phyloP scores from a whole-genome alignment of 1,284 basidiomycete genomes.

The Heterobasidion occidentale region DNA sequence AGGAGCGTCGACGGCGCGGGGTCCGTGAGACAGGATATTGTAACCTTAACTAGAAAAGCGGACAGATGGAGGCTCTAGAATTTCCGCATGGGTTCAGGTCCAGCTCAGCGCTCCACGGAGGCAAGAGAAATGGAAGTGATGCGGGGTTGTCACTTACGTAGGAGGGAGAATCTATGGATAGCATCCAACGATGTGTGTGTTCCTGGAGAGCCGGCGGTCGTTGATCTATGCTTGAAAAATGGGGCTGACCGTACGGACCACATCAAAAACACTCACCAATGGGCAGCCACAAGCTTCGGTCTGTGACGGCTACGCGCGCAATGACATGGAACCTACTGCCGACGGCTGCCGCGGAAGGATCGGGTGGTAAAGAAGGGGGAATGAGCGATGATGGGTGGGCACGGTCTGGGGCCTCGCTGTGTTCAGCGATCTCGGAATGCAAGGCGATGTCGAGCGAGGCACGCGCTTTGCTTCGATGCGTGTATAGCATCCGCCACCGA shows the following conservation, averaged over 20 bases:
- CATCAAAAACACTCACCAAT: slow-evolving; percentile 31
- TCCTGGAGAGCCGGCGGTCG: slow-evolving; percentile 24
- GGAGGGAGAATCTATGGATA: slow-evolving; percentile 58
- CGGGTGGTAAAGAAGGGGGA: not conserved
- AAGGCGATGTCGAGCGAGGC: slow-evolving; percentile 23
- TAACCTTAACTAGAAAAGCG: slow-evolving; percentile 41
- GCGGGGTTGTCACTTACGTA: slow-evolving; percentile 40
- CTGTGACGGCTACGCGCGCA: slow-evolving; percentile 53
- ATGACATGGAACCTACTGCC: slow-evolving; percentile 57
- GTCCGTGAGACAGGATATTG: slow-evolving; percentile 37
- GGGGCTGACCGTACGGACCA: not conserved
- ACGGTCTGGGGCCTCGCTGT: not conserved
- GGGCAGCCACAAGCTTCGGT: slow-evolving; percentile 56
- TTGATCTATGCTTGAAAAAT: slow-evolving; percentile 22
- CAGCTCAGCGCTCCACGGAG: not conserved
- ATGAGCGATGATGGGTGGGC: not conserved
- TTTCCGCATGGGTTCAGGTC: not conserved
- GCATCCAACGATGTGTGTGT: slow-evolving; percentile 65
- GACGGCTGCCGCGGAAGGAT: slow-evolving; percentile 11
- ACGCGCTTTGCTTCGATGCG: slow-evolving; percentile 36
- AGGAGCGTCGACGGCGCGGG: slow-evolving; percentile 26
- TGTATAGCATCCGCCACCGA: slow-evolving; percentile 33
- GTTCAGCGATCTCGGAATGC: slow-evolving; percentile 12
- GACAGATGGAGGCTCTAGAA: slow-evolving; percentile 45
- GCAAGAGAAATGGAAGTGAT: not conserved